A percentile compares a stretch with the other conserved stretches of the same genome.
phyloP scores from a whole-genome alignment of 495 filamentous ascomycete species.

The Aspergillus cristatus region DNA sequence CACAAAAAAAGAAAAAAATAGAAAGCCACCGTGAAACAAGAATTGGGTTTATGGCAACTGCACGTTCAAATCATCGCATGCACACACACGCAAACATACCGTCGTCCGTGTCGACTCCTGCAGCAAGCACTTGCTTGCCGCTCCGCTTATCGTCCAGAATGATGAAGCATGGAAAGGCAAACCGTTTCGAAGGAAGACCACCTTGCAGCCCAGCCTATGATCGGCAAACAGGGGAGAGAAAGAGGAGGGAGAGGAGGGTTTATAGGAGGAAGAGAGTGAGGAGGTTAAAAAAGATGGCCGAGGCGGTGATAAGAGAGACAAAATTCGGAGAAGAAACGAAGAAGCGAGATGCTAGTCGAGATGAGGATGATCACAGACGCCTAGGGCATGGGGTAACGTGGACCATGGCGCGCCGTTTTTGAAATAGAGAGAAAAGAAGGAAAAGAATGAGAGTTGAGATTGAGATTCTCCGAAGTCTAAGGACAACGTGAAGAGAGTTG shows the following conservation, averaged over 20 bases:
- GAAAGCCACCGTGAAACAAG: too few relatives aligned
- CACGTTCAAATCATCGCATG: conserved; percentile 1
- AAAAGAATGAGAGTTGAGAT: not conserved
- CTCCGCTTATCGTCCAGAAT: conserved; percentile 45
- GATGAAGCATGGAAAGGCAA: conserved; percentile 42
- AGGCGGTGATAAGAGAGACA: conserved; percentile 3
- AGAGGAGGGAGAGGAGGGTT: too few relatives aligned
- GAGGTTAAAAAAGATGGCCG: conserved; percentile 5
- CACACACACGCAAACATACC: conserved; percentile 19
- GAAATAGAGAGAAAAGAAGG: conserved; percentile 8
- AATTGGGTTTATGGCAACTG: too few relatives aligned
- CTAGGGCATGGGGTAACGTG: conserved; percentile 17
- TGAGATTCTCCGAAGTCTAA: too few relatives aligned
- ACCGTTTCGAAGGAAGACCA: conserved; percentile 13
- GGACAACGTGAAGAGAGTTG: conserved; percentile 6
- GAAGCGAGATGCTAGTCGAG: conserved; percentile 8
- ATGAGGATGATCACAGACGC: conserved; percentile 18
- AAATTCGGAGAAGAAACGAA: not conserved
- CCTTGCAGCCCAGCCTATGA: conserved; percentile 22
- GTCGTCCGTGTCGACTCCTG: conserved; percentile 46
- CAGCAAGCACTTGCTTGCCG: conserved; percentile 49
- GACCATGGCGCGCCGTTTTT: conserved; percentile 20
- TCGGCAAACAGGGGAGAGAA: conserved; percentile 12
- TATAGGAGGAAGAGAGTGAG: conserved; percentile 1
- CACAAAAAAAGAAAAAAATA: not conserved